Percentiles rank a stretch among this genome's conserved stretches.
These are phyloP conservation scores for Bathelium albidoporum DNA, from an alignment of 495 filamentous ascomycete species.

Conservation along the genomic window DNA sequence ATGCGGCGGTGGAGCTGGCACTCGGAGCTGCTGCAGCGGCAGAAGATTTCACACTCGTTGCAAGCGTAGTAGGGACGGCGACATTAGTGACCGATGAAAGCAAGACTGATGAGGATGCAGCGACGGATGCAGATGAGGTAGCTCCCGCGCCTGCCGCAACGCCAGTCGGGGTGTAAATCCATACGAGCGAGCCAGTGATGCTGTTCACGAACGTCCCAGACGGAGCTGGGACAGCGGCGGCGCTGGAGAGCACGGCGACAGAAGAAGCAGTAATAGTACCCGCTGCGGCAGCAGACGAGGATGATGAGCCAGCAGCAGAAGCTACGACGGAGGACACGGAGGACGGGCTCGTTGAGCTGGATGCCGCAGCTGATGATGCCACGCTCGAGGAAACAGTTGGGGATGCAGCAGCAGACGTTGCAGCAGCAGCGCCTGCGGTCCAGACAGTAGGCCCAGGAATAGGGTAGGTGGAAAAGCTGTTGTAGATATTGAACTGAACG, in stretches of 20 bases:
- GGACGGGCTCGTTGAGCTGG: background rate
- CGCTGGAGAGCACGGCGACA: background rate
- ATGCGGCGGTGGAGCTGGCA: background rate
- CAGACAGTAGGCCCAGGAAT: conserved; percentile 4
- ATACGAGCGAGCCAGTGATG: background rate
- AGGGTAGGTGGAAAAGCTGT: background rate
- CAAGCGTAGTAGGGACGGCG: background rate
- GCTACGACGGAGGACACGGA: too few species aligned
- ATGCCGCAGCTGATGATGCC: background rate
- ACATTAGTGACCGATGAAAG: background rate
- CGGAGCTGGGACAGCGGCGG: background rate
- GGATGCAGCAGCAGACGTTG: background rate
- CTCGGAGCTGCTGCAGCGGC: background rate
- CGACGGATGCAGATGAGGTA: background rate
- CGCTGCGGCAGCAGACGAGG: background rate
- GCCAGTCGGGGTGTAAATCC: background rate
- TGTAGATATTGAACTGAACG: conserved; percentile 6
- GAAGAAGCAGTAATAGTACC: background rate
- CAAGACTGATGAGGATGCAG: background rate
- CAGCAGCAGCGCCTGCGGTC: background rate
- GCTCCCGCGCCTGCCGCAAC: background rate
- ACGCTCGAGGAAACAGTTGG: background rate
- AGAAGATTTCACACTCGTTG: background rate
- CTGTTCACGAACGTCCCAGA: background rate
- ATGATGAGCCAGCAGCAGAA: too few species aligned